phyloP scores from a whole-genome alignment of 345 rosid genomes.

The Turnera subulata region DNA sequence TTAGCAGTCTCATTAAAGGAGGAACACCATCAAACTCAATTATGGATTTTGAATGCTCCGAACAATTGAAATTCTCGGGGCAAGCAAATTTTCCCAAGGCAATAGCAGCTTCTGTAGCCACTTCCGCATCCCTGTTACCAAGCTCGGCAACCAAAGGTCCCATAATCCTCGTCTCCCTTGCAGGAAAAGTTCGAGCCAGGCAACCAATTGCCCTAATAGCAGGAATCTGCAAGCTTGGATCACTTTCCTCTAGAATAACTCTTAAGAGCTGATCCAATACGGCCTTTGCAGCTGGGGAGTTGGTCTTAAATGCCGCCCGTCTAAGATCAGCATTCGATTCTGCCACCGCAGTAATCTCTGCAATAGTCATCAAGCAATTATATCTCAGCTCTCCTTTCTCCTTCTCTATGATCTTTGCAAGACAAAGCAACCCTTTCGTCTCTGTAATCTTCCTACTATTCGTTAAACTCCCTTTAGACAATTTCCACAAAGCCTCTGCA shows the following conservation, averaged over 20 bases:
- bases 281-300: constrained; percentile 59
- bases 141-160: constrained; percentile 43
- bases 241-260: constrained; percentile 37
- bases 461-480: constrained; percentile 34
- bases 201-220: constrained; percentile 50
- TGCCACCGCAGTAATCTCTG: constrained; percentile 46
- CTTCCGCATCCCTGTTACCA: constrained; percentile 22
- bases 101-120: constrained; percentile 47
- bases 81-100: constrained; percentile 52
- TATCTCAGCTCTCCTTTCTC: constrained; percentile 47
- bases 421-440: constrained; percentile 51
- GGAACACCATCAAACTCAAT: constrained; percentile 53
- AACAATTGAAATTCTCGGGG: constrained; percentile 47
- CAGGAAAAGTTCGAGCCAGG: constrained; percentile 57
- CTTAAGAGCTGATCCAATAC: constrained; percentile 53
- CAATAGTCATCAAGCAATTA: constrained; percentile 47
- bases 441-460: constrained; percentile 48
- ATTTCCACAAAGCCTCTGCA: constrained; percentile 46
- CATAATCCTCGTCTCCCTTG: constrained; percentile 45
- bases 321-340: constrained; percentile 49
- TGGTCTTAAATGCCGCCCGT: constrained; percentile 51
- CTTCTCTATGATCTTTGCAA: constrained; percentile 42
- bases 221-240: constrained; percentile 32
- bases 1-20: constrained; percentile 35
- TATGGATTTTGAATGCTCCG: constrained; percentile 50